Base-by-base conservation (phyloP, 345 rosid species). In the Lepidium didymum region DNA sequence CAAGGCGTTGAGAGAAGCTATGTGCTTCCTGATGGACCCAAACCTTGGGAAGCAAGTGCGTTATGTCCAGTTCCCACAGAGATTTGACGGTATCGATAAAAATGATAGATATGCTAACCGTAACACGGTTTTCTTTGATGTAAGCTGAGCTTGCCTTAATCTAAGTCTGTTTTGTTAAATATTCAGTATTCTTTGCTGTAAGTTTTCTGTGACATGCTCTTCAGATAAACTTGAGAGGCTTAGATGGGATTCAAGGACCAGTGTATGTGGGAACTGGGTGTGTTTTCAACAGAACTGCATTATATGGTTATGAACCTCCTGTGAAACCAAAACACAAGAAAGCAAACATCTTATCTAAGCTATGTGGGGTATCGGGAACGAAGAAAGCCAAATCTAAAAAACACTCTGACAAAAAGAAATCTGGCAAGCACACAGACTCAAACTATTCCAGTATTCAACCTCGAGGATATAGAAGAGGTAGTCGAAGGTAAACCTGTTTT, bases 211-310 rank as follows among this genome's bases (percentile, higher is more conserved):
- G 37, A 36, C 69, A 8, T 62, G 33, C 52, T 71, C 67, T 75
- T 45, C 80, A 90, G 98, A 90, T 93, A 8, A 93, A 93, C 72
- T 83, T 93, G 89, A 87, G 96, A 77, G 97, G 98, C 59, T 81
- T 90, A 70, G 98, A 93, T 79, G 98, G 98, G 58, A 86, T 90
- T 75, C 97, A 90, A 83, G 98, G 98, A 37, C 98, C 97, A 41
- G 97, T 93, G 40, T 90, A 90, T 54, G 98, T 93, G 73, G 98
- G 97, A 72, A 93, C 98, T 34, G 97, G 98, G 53, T 93, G 98
- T 55, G 97, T 88, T 66, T 93, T 93, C 84, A 93, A 90, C 42
- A 85, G 98, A 74, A 88, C 94, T 23, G 97, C 98, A 19, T 75
- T 93, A 56, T 90, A 93, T 72, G 97, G 98, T 41, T 93, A 93